These are phyloP conservation scores for Sarcodon sp. DNA, from an alignment of 768 basidiomycete species.

Conservation along the genomic window DNA sequence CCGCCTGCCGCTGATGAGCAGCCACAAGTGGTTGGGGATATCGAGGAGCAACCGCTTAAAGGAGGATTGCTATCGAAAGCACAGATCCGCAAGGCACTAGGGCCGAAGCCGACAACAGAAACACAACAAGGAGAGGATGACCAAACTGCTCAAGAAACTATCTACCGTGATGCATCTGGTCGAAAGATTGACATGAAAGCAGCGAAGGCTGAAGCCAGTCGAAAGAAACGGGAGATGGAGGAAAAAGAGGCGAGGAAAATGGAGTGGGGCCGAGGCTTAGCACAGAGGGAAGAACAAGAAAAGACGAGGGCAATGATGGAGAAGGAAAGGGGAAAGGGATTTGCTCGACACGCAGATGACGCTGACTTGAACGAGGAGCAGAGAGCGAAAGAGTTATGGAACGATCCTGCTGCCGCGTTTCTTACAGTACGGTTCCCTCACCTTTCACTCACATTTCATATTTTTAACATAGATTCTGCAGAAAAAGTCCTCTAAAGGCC, in stretches of 20 bases:
- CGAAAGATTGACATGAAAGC: slow-evolving; percentile 83
- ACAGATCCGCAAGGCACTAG: slow-evolving; percentile 54
- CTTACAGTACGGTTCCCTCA: slow-evolving; percentile 47
- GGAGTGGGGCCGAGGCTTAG: slow-evolving; percentile 97
- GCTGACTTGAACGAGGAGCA: slow-evolving; percentile 74
- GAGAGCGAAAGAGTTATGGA: slow-evolving; percentile 78
- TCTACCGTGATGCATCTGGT: slow-evolving; percentile 87
- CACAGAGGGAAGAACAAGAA: slow-evolving; percentile 76
- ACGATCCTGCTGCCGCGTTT: slow-evolving; percentile 96
- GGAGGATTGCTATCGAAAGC: slow-evolving; percentile 75
- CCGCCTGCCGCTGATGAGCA: slow-evolving; percentile 54
- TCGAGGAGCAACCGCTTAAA: slow-evolving; percentile 33
- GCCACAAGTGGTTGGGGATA: slow-evolving; percentile 37
- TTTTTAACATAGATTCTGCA: slow-evolving; percentile 15
- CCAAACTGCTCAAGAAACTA: slow-evolving; percentile 73
- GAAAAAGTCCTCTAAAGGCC: slow-evolving; percentile 68
- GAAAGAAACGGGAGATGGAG: slow-evolving; percentile 66
- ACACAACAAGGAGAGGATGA: slow-evolving; percentile 21
- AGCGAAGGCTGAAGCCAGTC: slow-evolving; percentile 73
- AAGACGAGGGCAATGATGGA: slow-evolving; percentile 51
- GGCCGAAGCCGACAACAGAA: slow-evolving; percentile 13
- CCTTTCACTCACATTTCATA: slow-evolving; percentile 1
- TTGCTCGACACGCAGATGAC: slow-evolving; percentile 78
- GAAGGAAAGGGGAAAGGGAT: slow-evolving; percentile 47
- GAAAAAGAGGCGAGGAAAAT: slow-evolving; percentile 85